These are phyloP conservation scores for Grammothele lineata DNA, from an alignment of 768 basidiomycete species.

Conservation along the genomic window DNA sequence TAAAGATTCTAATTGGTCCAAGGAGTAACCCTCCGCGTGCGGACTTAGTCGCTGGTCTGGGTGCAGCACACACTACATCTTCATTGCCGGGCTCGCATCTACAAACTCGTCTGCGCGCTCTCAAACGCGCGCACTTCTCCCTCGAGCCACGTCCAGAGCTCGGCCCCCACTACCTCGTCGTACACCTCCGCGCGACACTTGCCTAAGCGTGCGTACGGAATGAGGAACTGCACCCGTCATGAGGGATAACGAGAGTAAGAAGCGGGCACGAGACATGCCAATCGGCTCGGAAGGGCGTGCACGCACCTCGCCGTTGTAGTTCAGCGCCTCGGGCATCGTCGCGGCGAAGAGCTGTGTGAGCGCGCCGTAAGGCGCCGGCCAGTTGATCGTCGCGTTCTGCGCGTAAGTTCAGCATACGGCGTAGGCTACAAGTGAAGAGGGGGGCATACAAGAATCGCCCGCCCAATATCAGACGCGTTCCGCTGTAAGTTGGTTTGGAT, in stretches of 20 bases:
- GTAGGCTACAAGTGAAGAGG: background rate
- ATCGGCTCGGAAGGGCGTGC: background rate
- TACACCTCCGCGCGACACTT: conserved; percentile 16
- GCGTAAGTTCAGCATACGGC: background rate
- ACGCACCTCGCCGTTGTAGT: conserved; percentile 40
- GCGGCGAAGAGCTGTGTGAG: conserved; percentile 30
- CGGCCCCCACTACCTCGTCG: conserved; percentile 14
- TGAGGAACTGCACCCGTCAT: conserved; percentile 15
- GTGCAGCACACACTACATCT: too few species aligned
- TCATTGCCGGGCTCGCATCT: too few species aligned
- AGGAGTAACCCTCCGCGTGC: too few species aligned
- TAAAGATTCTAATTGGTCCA: too few species aligned
- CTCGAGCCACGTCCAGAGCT: conserved; percentile 21
- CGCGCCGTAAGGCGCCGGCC: conserved; percentile 28
- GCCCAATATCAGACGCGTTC: background rate
- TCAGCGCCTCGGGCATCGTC: conserved; percentile 34
- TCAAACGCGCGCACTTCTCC: conserved; percentile 8
- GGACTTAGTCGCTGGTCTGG: too few species aligned
- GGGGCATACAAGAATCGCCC: conserved; percentile 6
- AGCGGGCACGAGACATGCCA: background rate
- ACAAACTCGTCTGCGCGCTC: too few species aligned
- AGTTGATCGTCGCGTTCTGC: conserved; percentile 17
- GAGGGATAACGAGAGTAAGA: too few species aligned
- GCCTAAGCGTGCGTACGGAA: conserved; percentile 22
- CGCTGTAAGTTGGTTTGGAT: conserved; percentile 17